phyloP scores from a whole-genome alignment of 2,329 filamentous ascomycete genomes.

The Aspergillus sp. region DNA sequence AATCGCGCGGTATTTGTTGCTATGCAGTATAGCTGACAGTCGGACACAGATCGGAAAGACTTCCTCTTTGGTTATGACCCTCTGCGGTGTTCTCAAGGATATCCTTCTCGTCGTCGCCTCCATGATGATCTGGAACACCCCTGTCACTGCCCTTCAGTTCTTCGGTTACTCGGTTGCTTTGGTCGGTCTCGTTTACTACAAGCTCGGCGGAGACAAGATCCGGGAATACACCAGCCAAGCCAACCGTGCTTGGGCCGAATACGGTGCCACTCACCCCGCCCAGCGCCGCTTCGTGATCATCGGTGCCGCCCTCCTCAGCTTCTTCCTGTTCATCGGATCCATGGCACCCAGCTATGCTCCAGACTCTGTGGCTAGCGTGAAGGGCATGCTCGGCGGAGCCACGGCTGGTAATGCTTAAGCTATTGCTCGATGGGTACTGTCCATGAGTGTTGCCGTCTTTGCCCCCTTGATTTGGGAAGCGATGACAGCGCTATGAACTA shows the following conservation, averaged over 20 bases:
- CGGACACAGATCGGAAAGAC: conserved; percentile 77
- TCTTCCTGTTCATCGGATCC: conserved; percentile 69
- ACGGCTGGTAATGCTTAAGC: conserved; percentile 39
- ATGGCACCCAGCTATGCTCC: conserved; percentile 60
- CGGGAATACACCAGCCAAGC: conserved; percentile 77
- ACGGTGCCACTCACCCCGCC: conserved; percentile 75
- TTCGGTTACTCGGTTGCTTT: conserved; percentile 78
- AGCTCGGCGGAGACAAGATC: conserved; percentile 75
- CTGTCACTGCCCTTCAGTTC: conserved; percentile 71
- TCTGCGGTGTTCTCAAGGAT: conserved; percentile 86
- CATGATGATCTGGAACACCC: conserved; percentile 77
- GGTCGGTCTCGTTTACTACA: conserved; percentile 68
- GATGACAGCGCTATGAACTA: not conserved
- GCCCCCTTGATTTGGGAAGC: not conserved
- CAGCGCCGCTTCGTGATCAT: conserved; percentile 79
- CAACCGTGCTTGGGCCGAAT: conserved; percentile 81
- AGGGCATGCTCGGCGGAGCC: conserved; percentile 42
- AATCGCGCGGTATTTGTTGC: conserved; percentile 49
- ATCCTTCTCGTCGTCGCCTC: conserved; percentile 79
- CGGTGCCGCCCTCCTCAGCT: conserved; percentile 65
- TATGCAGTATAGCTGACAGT: conserved; percentile 51
- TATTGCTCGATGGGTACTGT: not conserved
- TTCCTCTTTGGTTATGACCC: conserved; percentile 81
- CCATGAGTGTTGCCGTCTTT: not conserved
- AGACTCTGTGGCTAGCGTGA: conserved; percentile 38